These are phyloP conservation scores for Nematodospora anomalae DNA, from an alignment of 1,139 yeast species.

Conservation along the genomic window DNA sequence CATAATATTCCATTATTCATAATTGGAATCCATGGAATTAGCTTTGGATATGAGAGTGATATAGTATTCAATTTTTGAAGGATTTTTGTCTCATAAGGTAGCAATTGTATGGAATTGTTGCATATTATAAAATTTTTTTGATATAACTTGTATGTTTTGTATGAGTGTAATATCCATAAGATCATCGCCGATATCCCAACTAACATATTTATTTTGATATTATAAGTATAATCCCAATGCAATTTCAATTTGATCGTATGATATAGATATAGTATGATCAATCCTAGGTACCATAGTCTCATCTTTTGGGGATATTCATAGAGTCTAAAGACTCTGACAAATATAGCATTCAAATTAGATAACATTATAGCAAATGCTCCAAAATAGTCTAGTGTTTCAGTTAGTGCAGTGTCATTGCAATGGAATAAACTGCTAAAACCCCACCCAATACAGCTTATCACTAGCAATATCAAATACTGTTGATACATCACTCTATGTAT, in stretches of 20 bases:
- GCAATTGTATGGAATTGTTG: conserved; percentile 38
- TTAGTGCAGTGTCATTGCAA: conserved; percentile 36
- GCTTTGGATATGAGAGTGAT: conserved; percentile 26
- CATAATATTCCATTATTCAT: conserved; percentile 35
- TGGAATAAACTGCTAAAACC: conserved; percentile 40
- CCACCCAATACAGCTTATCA: conserved; percentile 41
- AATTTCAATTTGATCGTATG: conserved; percentile 31
- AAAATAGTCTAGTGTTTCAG: conserved; percentile 46
- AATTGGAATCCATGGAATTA: conserved; percentile 40
- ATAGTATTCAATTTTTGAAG: conserved; percentile 32
- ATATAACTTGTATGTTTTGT: conserved; percentile 22
- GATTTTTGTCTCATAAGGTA: conserved; percentile 43
- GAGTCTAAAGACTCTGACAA: conserved; percentile 32
- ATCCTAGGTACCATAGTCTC: conserved; percentile 13
- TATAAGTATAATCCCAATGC: conserved; percentile 45
- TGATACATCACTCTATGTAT: conserved; percentile 26
- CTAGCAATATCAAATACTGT: conserved; percentile 33
- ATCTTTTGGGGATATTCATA: conserved; percentile 18
- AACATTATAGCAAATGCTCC: conserved; percentile 46
- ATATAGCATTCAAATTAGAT: conserved; percentile 38
- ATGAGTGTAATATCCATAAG: conserved; percentile 39
- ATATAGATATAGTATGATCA: conserved; percentile 21
- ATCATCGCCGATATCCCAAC: conserved; percentile 33
- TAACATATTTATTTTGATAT: conserved; percentile 33
- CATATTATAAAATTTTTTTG: conserved; percentile 24